phyloP scores from a whole-genome alignment of 2,329 filamentous ascomycete species.

The Aureobasidium pullulans region DNA sequence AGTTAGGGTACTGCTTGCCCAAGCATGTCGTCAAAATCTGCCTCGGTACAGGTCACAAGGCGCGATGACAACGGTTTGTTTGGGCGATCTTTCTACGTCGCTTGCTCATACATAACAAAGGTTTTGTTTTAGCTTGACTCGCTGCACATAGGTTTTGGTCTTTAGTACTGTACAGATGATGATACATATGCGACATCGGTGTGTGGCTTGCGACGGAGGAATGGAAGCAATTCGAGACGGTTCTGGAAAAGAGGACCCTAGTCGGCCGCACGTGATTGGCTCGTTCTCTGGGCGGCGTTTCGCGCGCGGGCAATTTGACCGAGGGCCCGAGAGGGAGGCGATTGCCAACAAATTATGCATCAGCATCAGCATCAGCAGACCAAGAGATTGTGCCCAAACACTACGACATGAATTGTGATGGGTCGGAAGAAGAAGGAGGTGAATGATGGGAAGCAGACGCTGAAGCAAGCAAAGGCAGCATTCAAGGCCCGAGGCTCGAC shows the following conservation, averaged over 20 bases:
- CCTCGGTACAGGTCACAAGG: conserved; percentile 4
- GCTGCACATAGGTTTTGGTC: neutral
- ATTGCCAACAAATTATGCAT: conserved; percentile 10
- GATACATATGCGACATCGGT: neutral
- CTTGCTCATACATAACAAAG: neutral
- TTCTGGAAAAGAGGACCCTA: neutral
- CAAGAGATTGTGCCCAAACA: conserved; percentile 1
- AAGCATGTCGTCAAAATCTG: neutral
- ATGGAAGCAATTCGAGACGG: neutral
- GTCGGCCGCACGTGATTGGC: neutral
- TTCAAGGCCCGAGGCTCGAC: conserved; percentile 28
- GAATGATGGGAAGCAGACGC: conserved; percentile 22
- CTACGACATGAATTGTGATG: conserved; percentile 7
- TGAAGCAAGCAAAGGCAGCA: conserved; percentile 30
- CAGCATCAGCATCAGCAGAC: neutral
- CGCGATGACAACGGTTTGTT: neutral
- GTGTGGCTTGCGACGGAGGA: conserved; percentile 3
- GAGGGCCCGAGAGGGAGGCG: neutral
- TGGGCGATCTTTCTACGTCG: neutral
- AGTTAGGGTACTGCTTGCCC: neutral
- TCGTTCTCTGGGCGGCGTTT: neutral
- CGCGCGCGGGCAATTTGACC: neutral
- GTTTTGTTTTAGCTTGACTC: neutral
- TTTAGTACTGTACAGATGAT: neutral
- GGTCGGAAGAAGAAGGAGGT: conserved; percentile 9